phyloP scores from a whole-genome alignment of 306 rosid genomes.

The Dalbergia cochinchinensis region DNA sequence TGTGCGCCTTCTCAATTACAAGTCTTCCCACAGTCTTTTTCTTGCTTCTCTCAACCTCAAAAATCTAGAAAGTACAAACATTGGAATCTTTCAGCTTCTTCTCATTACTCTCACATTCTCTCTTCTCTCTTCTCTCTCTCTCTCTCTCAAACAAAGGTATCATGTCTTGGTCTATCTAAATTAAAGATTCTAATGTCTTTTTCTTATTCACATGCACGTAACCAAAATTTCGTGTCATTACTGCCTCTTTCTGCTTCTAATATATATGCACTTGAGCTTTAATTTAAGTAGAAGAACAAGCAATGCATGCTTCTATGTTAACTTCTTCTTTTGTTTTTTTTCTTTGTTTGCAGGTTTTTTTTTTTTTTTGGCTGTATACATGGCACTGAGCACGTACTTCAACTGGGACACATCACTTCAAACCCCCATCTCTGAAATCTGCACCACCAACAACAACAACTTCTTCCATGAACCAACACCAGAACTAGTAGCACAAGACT shows the following conservation, averaged over 20 bases:
- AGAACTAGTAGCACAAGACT: background rate
- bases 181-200: background rate
- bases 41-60: background rate
- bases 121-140: background rate
- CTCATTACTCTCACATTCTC: background rate
- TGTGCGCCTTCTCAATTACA: background rate
- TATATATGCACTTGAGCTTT: too few species aligned
- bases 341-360: background rate
- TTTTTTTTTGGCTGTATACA: background rate
- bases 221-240: background rate
- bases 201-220: background rate
- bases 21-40: background rate
- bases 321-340: background rate
- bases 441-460: background rate
- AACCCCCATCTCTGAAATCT: slow-evolving; percentile 29
- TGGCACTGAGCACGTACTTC: slow-evolving; percentile 46
- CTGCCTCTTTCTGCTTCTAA: too few species aligned
- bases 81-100: background rate
- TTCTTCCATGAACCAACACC: slow-evolving; percentile 28
- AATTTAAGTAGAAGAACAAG: too few species aligned
- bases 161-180: background rate
- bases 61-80: background rate
- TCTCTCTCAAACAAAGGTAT: background rate
- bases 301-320: background rate
- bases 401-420: slow-evolving; percentile 41